Percentiles rank a stretch among this genome's conserved stretches.
phyloP scores from a whole-genome alignment of 768 basidiomycete genomes.

The Tulasnella sp. region DNA sequence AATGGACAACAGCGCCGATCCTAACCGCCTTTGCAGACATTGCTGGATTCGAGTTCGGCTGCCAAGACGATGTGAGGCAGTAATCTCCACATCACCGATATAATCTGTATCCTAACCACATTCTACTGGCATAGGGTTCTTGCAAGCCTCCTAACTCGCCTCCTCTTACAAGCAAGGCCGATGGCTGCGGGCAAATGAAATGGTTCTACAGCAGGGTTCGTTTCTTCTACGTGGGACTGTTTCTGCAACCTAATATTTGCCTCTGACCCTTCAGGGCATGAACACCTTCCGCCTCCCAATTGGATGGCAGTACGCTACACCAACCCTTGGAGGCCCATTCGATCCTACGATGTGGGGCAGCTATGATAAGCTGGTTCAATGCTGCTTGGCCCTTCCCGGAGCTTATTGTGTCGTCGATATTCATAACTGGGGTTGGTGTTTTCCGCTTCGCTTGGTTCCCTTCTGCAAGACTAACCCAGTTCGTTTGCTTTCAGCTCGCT shows the following conservation, averaged over 20 bases:
- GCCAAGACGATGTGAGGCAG: not conserved
- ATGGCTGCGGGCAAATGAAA: not conserved
- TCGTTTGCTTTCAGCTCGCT: not conserved
- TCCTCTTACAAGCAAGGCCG: not conserved
- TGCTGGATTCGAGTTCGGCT: not conserved
- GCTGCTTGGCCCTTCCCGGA: constrained; percentile 3
- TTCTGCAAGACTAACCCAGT: not conserved
- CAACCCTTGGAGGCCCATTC: not conserved
- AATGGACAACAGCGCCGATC: not conserved
- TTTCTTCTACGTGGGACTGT: too few species aligned
- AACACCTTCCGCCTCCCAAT: not conserved
- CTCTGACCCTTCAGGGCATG: not conserved
- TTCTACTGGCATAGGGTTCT: not conserved
- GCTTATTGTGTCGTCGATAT: constrained; percentile 8
- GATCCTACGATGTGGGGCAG: not conserved
- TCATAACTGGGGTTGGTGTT: constrained; percentile 5
- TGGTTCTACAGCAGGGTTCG: not conserved
- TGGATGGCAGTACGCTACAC: not conserved
- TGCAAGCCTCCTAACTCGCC: not conserved
- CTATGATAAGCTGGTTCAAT: not conserved
- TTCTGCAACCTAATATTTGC: too few species aligned
- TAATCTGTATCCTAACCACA: not conserved
- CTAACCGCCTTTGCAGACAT: not conserved
- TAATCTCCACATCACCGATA: not conserved
- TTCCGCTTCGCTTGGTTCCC: not conserved